phyloP scores from a whole-genome alignment of 2,329 filamentous ascomycete genomes.

The Colletotrichum sp. region DNA sequence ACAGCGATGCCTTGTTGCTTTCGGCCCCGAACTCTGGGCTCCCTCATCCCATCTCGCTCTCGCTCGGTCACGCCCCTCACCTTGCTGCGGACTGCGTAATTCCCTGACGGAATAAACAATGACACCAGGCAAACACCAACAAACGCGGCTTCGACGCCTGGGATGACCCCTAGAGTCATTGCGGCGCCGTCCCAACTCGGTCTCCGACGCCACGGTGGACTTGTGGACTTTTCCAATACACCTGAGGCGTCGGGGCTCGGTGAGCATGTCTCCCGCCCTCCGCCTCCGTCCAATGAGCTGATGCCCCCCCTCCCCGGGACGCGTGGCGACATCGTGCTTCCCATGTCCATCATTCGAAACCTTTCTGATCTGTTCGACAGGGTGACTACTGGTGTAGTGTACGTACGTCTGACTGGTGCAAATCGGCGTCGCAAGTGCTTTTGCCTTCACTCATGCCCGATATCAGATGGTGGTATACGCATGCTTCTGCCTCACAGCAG shows the following conservation, averaged over 20 bases:
- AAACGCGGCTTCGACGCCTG: not conserved
- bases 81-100: not conserved
- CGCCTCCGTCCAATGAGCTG: conserved; percentile 13
- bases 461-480: conserved; percentile 18
- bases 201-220: not conserved
- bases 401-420: conserved; percentile 11
- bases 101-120: not conserved
- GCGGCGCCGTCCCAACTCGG: not conserved
- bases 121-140: not conserved
- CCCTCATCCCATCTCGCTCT: not conserved
- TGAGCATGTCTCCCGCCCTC: not conserved
- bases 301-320: conserved; percentile 9
- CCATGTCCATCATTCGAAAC: conserved; percentile 16
- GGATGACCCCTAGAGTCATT: not conserved
- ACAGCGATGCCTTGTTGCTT: not conserved
- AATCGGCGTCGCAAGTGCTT: conserved; percentile 14
- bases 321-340: conserved; percentile 22
- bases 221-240: not conserved
- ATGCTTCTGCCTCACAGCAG: conserved; percentile 8
- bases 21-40: conserved; percentile 5
- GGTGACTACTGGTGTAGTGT: conserved; percentile 6
- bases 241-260: conserved; percentile 1
- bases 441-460: conserved; percentile 16
- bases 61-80: not conserved
- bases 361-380: conserved; percentile 15